A percentile compares a stretch with the other conserved stretches of the same genome.
Evolutionary conservation across 2,329 filamentous ascomycete species (phyloP).

Genomic region (Phialemonium atrogriseum): DNA sequence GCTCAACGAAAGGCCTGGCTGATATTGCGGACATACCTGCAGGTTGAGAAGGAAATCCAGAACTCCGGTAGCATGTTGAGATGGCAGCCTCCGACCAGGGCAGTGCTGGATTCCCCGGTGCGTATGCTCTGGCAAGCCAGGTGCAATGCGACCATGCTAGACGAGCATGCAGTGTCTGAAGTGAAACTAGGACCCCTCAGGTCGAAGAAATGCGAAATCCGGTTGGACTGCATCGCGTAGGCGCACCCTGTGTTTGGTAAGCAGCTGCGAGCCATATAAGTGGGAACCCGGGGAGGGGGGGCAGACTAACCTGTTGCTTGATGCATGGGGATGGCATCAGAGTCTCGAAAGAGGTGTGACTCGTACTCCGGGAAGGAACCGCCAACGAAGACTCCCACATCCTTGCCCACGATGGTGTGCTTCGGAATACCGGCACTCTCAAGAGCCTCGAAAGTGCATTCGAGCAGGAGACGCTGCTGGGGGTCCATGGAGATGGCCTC

Average conservation of each 20-base stretch:
- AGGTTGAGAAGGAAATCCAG: conserved; percentile 36
- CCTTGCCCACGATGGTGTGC: conserved; percentile 35
- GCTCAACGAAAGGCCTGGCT: conserved; percentile 12
- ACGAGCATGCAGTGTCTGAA: conserved; percentile 44
- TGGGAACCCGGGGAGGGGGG: neutral
- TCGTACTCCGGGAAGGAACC: conserved; percentile 40
- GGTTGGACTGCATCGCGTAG: conserved; percentile 44
- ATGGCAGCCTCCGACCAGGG: conserved; percentile 39
- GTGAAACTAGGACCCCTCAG: conserved; percentile 44
- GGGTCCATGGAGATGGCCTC: conserved; percentile 46
- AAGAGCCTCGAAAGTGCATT: conserved; percentile 45
- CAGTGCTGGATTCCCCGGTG: conserved; percentile 34
- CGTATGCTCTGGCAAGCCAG: conserved; percentile 40
- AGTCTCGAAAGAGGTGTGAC: conserved; percentile 33
- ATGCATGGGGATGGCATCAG: conserved; percentile 40
- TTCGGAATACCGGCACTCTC: conserved; percentile 43
- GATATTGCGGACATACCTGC: conserved; percentile 25
- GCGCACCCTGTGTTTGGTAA: conserved; percentile 28
- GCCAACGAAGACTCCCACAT: conserved; percentile 42
- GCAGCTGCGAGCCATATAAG: neutral
- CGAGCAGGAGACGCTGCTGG: conserved; percentile 42
- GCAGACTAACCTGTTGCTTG: conserved; percentile 35
- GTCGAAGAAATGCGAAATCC: conserved; percentile 48
- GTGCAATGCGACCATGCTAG: conserved; percentile 40
- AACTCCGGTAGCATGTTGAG: conserved; percentile 39